Evolutionary conservation across 768 basidiomycete genomes (phyloP), one percentile per base, ranked within the genome.

Genomic region (Rhizopogon sp.): DNA sequence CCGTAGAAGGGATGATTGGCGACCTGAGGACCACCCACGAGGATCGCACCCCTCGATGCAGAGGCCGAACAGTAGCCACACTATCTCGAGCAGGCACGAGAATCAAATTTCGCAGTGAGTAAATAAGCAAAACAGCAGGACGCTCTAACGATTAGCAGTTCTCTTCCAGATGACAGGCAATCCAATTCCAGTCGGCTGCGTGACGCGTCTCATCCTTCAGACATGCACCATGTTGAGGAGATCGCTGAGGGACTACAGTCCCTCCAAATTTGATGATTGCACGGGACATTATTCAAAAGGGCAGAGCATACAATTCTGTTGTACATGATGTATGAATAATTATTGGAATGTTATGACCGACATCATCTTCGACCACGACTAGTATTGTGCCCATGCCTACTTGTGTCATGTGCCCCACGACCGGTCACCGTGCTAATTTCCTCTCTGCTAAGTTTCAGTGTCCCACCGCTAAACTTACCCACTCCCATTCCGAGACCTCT

Each of bases 401-500:
- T 44, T 37, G 47, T 14, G 14, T 35, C 47, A 49, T 22, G 33
- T n/a, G 31, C 35, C 14, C 45, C 50, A 37, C 54, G 51, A 40
- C 71, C 69, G 11, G 68, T 64, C 43, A 74, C 73, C 5, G 69
- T 63, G 7, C 57, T 65, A 40, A 92, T 79, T 28, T 93, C 91
- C 28, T 78, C 74, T 59, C 67, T 76, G 57, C 79, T 81, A 31
- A 93, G 78, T 56, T 77, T 81, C 53, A 93, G 75, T 29, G 80
- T 76, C 9, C 92, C 92, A 35, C 79, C 79, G 52, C 73, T 78
- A 67, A 88, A 93, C 56, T 76, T 86, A 6, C 91, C 91, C 20
- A 93, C 79, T 6, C 91, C 90, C 85, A 91, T 85, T 56, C 76
- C 75, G 41, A 93, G 68, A 10, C 91, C 92, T 61, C 81, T 77